These are phyloP conservation scores for Fusarium phyllophilum DNA, from an alignment of 2,329 filamentous ascomycete species.

Conservation along the genomic window DNA sequence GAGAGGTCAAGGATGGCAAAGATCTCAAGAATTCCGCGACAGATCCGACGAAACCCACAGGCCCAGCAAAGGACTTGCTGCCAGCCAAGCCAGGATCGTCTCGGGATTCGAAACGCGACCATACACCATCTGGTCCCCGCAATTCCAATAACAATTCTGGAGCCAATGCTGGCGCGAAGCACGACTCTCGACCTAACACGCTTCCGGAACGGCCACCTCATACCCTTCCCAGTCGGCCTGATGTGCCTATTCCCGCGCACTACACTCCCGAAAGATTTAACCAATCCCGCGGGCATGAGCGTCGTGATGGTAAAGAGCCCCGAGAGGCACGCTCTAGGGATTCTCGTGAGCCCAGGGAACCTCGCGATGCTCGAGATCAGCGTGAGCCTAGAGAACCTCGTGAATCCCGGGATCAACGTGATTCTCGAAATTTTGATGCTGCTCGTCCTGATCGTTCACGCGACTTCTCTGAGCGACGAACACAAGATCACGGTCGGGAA, in stretches of 20 bases:
- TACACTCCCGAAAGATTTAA: constrained; percentile 58
- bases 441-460: constrained; percentile 55
- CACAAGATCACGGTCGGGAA: constrained; percentile 48
- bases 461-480: constrained; percentile 58
- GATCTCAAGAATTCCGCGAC: constrained; percentile 36
- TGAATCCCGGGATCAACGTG: constrained; percentile 51
- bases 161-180: constrained; percentile 28
- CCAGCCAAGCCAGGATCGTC: constrained; percentile 47
- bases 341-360: constrained; percentile 43
- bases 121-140: constrained; percentile 33
- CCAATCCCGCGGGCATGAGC: constrained; percentile 54
- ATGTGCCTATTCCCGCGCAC: constrained; percentile 64
- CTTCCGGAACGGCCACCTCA: constrained; percentile 52
- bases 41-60: constrained; percentile 23
- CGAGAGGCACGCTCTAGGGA: constrained; percentile 50
- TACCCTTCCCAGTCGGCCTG: constrained; percentile 66
- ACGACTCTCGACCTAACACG: constrained; percentile 48
- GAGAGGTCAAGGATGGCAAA: constrained; percentile 74
- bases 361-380: constrained; percentile 43
- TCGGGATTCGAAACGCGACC: constrained; percentile 45
- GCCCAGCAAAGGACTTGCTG: constrained; percentile 47
- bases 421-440: constrained; percentile 53
- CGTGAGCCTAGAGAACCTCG: constrained; percentile 53
- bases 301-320: constrained; percentile 51
- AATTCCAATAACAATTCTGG: constrained; percentile 43